Percentiles rank a stretch among this genome's conserved stretches.
Conservation (phyloP, 495 filamentous ascomycete genomes). For the Neurospora intermedia region DNA sequence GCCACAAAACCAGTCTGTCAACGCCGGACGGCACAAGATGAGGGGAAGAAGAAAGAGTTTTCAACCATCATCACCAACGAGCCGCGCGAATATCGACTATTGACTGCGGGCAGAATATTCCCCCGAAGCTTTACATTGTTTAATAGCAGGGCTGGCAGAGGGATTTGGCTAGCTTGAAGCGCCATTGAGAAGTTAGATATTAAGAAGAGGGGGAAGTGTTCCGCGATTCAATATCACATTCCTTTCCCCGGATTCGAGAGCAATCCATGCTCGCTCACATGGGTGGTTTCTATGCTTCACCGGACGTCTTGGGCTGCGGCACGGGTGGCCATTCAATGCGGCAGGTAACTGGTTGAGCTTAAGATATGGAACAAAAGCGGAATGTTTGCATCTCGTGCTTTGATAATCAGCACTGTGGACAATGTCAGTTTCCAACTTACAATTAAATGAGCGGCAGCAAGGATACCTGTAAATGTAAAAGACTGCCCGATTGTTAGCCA, state of each 20-base stretch:
- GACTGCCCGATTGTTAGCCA: background rate
- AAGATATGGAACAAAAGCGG: background rate
- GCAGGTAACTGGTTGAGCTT: background rate
- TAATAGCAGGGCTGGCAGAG: background rate
- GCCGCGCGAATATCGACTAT: background rate
- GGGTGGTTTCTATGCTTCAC: background rate
- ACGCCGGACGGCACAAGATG: background rate
- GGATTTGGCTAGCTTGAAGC: background rate
- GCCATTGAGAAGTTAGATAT: background rate
- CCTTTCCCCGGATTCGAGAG: too few relatives aligned
- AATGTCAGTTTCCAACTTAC: background rate
- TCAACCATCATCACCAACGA: background rate
- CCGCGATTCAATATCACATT: background rate
- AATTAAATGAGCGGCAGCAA: background rate
- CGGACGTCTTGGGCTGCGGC: background rate
- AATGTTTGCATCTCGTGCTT: background rate
- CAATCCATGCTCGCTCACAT: background rate
- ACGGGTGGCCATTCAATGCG: background rate
- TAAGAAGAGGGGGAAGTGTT: background rate
- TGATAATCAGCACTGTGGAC: background rate
- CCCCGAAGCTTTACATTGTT: background rate
- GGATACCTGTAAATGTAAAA: background rate
- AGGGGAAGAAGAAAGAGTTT: background rate
- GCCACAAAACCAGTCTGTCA: background rate
- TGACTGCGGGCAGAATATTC: background rate